Evolutionary conservation across 768 basidiomycete species (phyloP), one percentile per base, ranked within the genome.

Genomic region (Lentinula sp.): DNA sequence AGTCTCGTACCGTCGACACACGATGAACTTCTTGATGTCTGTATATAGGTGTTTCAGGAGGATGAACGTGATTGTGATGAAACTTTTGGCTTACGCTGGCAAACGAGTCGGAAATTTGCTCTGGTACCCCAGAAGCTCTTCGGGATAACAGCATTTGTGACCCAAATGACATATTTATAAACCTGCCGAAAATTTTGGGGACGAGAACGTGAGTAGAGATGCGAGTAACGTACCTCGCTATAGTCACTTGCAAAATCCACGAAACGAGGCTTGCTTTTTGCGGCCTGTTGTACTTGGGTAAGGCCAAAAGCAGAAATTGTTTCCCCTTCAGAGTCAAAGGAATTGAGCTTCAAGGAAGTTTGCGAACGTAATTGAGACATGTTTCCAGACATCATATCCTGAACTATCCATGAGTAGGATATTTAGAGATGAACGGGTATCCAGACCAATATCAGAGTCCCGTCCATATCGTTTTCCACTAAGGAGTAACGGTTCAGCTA

Each of bases 331-430:
- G 85, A 85, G 58, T 87, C 83, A 32, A 84, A 63, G 2, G 88
- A 86, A 5, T 74, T 68, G 61, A 83, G 76, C 12, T 60, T 63
- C 12, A 70, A 57, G 2, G 78, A 73, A 0, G 68, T 70, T 65
- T 93, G 90, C 1, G 88, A 83, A 7, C 71, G 75, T 41, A 85
- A 64, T 46, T 82, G 79, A 36, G 82, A 69, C 4, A 85, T 83
- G 49, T 79, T 76, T 69, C 91, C 90, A 0, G 91, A 88, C 75
- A 92, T 82, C 67, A 91, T 75, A 73, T 90, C 90, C 90, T 93
- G 66, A 13, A 33, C 45, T 61, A 53, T 56, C 50, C 32, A 46
- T 43, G 33, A 64, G 42, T 33, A 53, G 66, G 57, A 68, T 43
- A 35, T 16, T 16, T 20, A 10, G 13, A 32, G 23, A 36, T 35